These are phyloP conservation scores for Penicillium coprophilum DNA, from an alignment of 495 filamentous ascomycete species.

Conservation along the genomic window DNA sequence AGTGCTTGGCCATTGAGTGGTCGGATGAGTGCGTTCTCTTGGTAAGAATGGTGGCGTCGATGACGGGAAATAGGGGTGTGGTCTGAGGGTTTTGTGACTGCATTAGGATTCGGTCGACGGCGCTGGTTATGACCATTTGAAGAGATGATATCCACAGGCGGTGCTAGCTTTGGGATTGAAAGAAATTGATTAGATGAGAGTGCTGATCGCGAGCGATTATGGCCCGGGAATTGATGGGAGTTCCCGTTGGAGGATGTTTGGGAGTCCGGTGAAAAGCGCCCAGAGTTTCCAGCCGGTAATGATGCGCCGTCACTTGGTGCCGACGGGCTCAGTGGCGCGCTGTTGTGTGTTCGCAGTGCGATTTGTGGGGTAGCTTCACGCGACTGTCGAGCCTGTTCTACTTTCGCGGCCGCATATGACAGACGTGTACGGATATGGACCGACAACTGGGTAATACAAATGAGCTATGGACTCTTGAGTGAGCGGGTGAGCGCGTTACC, in stretches of 20 bases:
- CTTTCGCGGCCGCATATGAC: slow-evolving; percentile 86
- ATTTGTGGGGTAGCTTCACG: slow-evolving; percentile 62
- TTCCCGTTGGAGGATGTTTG: slow-evolving; percentile 11
- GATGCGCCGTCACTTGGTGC: slow-evolving; percentile 12
- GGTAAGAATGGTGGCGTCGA: slow-evolving; percentile 40
- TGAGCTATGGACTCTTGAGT: slow-evolving; percentile 18
- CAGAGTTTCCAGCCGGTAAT: slow-evolving; percentile 10
- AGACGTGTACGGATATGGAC: slow-evolving; percentile 74
- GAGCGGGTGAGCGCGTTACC: slow-evolving; percentile 47
- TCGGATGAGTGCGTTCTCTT: slow-evolving; percentile 26
- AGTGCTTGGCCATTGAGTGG: slow-evolving; percentile 23
- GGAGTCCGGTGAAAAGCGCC: slow-evolving; percentile 12
- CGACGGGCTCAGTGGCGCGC: slow-evolving; percentile 9
- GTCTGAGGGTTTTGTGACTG: slow-evolving; percentile 19
- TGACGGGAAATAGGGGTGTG: slow-evolving; percentile 33
- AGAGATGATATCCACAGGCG: slow-evolving; percentile 56
- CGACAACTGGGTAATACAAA: slow-evolving; percentile 57
- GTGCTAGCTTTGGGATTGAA: slow-evolving; percentile 49
- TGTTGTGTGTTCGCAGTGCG: slow-evolving; percentile 65
- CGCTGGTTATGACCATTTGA: slow-evolving; percentile 29
- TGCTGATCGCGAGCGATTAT: slow-evolving; percentile 25
- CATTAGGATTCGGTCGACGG: slow-evolving; percentile 45
- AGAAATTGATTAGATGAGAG: slow-evolving; percentile 23
- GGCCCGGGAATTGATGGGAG: slow-evolving; percentile 14
- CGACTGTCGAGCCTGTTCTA: slow-evolving; percentile 80